phyloP scores from a whole-genome alignment of 1,284 basidiomycete genomes.

The Cryptococcus sp. region DNA sequence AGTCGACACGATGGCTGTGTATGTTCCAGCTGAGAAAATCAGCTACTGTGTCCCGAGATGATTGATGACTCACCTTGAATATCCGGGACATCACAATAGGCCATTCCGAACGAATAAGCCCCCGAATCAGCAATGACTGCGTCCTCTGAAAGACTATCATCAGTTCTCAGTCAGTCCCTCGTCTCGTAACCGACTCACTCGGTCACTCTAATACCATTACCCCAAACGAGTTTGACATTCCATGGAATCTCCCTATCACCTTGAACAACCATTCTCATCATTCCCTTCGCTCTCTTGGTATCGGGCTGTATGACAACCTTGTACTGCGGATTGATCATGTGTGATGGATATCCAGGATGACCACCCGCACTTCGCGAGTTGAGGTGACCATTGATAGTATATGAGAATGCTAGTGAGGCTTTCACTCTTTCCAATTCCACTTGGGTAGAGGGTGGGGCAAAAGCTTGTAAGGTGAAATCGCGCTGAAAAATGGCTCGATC shows the following conservation, averaged over 20 bases:
- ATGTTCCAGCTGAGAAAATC: slow-evolving; percentile 68
- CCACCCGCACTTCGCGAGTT: slow-evolving; percentile 75
- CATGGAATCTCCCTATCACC: slow-evolving; percentile 65
- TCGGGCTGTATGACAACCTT: slow-evolving; percentile 55
- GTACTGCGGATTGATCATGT: slow-evolving; percentile 89
- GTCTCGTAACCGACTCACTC: slow-evolving; percentile 56
- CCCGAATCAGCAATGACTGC: slow-evolving; percentile 71
- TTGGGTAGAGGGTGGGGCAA: slow-evolving; percentile 16
- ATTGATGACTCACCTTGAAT: slow-evolving; percentile 55
- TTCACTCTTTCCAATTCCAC: slow-evolving; percentile 29
- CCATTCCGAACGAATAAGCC: slow-evolving; percentile 74
- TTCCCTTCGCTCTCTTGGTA: slow-evolving; percentile 44
- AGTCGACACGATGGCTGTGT: slow-evolving; percentile 74
- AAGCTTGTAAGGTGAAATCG: slow-evolving; percentile 41
- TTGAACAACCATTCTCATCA: slow-evolving; percentile 56
- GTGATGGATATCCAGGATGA: slow-evolving; percentile 70
- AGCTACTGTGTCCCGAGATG: background rate
- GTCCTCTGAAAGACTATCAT: slow-evolving; percentile 52
- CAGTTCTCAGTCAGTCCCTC: slow-evolving; percentile 45
- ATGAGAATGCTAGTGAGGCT: slow-evolving; percentile 28
- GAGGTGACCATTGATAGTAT: slow-evolving; percentile 57
- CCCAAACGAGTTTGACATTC: slow-evolving; percentile 72
- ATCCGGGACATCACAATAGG: slow-evolving; percentile 54
- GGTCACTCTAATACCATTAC: slow-evolving; percentile 63
- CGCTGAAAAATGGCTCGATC: slow-evolving; percentile 35